Evolutionary conservation across 2,329 filamentous ascomycete species (phyloP).

Genomic region (Talaromyces atroroseus): DNA sequence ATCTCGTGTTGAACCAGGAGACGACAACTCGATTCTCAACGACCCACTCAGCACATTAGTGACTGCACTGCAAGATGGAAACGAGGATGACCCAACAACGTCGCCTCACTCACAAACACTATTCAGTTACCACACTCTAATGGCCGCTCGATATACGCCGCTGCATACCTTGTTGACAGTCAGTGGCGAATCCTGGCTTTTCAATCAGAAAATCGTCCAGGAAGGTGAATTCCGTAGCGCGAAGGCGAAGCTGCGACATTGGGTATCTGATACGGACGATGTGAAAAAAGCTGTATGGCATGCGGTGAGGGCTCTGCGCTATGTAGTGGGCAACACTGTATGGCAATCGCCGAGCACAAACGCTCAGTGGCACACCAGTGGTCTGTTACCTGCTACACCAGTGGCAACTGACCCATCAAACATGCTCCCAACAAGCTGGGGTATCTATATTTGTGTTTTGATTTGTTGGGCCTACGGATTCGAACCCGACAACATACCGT

Average conservation of each 20-base stretch:
- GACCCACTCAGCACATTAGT: conserved; percentile 14
- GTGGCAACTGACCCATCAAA: conserved; percentile 14
- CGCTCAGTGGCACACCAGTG: background rate
- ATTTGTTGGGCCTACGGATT: conserved; percentile 32
- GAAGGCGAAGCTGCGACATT: conserved; percentile 24
- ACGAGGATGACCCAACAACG: background rate
- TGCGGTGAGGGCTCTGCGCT: conserved; percentile 21
- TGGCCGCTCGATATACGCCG: conserved; percentile 26
- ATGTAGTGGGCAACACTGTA: conserved; percentile 11
- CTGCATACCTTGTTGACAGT: conserved; percentile 28
- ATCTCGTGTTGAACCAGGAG: conserved; percentile 5
- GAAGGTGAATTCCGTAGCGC: conserved; percentile 27
- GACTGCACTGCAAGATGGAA: conserved; percentile 8
- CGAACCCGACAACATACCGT: conserved; percentile 10
- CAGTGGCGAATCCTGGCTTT: conserved; percentile 33
- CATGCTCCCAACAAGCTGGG: conserved; percentile 31
- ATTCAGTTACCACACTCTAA: conserved; percentile 27
- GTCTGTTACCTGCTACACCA: background rate
- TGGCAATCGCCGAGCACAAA: background rate
- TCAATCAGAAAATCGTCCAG: conserved; percentile 29
- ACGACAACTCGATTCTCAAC: conserved; percentile 9
- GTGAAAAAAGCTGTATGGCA: conserved; percentile 29
- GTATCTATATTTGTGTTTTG: conserved; percentile 27
- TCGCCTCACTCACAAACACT: conserved; percentile 14
- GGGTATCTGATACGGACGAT: conserved; percentile 24